Evolutionary conservation across 768 basidiomycete genomes (phyloP), one percentile per base, ranked within the genome.

Genomic region (Punctularia strigosozonata): DNA sequence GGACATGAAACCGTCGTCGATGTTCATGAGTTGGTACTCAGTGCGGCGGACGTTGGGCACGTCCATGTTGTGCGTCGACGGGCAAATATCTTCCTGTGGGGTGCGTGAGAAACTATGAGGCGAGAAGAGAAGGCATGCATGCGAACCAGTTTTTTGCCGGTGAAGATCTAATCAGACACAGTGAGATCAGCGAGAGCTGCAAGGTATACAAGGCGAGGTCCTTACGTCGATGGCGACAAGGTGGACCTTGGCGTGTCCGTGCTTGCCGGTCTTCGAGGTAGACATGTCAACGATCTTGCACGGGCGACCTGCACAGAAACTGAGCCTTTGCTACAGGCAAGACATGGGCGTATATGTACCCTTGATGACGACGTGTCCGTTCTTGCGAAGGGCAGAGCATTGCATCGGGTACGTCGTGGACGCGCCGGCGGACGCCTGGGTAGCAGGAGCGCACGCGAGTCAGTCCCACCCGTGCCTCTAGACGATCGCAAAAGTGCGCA

Each of bases 201-300:
- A 14, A 15, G 30, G 8, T 30, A 36, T 32, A 36, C 20, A 37
- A 36, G 26, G 5, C 35, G 12, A 34, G 4, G 34, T 23, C 76
- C 89, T 46, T 58, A 95, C 92, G 66, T 99, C 95, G 59, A 88
- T 86, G 59, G 80, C 95, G 52, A 97, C 77, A 46, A 99, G 75
- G 66, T 98, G 91, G 57, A 98, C 95, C 68, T 98, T 99, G 63
- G 95, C 94, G 70, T 99, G 94, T 54, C 94, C 94, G 71, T 98
- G 94, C 78, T 98, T 98, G 54, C 94, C 92, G 35, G 91, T 94
- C 79, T 98, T 98, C 61, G 92, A 98, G 68, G 92, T 95, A 46
- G 90, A 94, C 92, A 95, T 97, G 62, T 95, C 91, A 53, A 91
- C 80, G 66, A 90, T 90, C 73, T 98, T 98, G 86, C 92, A 98